phyloP scores from a whole-genome alignment of 2,329 filamentous ascomycete species.

The Arthroderma sp. region DNA sequence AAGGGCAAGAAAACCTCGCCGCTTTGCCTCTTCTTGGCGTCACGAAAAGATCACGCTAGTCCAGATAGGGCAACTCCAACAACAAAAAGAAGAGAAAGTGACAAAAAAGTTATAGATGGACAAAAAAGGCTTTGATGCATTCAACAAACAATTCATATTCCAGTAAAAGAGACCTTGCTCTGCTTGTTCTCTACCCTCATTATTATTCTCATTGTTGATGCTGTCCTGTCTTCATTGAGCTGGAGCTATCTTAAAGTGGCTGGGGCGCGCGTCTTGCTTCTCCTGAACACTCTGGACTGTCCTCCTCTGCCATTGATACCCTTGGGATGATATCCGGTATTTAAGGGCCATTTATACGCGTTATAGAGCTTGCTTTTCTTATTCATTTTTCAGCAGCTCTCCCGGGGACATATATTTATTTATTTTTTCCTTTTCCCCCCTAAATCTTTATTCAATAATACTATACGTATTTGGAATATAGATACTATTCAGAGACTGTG shows the following conservation, averaged over 20 bases:
- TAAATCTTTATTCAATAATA: too few relatives aligned
- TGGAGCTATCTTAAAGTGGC: not conserved
- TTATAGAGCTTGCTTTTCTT: not conserved
- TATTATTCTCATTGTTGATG: not conserved
- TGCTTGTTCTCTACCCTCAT: not conserved
- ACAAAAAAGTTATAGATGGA: not conserved
- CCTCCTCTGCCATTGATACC: not conserved
- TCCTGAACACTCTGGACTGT: not conserved
- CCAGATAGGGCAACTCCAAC: constrained; percentile 1
- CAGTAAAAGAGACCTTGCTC: not conserved
- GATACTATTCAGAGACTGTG: too few relatives aligned
- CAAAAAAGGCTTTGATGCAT: not conserved
- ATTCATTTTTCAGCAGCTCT: not conserved
- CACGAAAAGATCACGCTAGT: not conserved
- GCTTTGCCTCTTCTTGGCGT: not conserved
- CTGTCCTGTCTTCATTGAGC: not conserved
- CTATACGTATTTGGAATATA: too few relatives aligned
- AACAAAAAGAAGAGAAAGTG: not conserved
- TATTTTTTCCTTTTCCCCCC: too few relatives aligned
- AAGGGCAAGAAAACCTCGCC: not conserved
- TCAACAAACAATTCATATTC: not conserved
- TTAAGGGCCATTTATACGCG: not conserved
- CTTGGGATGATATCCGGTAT: not conserved
- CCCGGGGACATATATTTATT: not conserved
- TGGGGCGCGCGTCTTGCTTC: not conserved